These are phyloP conservation scores for Agroathelia rolfsii DNA, from an alignment of 1,284 basidiomycete species.

Conservation along the genomic window DNA sequence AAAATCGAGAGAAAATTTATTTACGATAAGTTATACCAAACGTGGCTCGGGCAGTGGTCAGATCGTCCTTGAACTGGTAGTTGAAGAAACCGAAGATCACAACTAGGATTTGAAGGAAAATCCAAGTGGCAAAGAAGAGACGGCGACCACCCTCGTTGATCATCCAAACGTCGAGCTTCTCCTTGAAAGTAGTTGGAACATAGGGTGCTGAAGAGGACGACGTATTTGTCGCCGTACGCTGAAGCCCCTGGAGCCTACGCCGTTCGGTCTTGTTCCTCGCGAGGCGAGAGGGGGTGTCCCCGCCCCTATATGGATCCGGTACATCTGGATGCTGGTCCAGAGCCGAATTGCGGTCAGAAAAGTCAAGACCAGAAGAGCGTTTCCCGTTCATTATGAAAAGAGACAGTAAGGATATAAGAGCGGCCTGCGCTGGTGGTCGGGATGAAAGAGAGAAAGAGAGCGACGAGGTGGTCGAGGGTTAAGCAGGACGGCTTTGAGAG, in stretches of 20 bases:
- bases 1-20: slow-evolving; percentile 20
- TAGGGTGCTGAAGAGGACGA: slow-evolving; percentile 22
- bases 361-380: slow-evolving; percentile 60
- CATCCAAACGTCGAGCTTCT: slow-evolving; percentile 69
- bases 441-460: slow-evolving; percentile 23
- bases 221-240: slow-evolving; percentile 38
- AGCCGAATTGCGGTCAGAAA: slow-evolving; percentile 48
- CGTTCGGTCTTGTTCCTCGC: slow-evolving; percentile 77
- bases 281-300: slow-evolving; percentile 33
- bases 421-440: slow-evolving; percentile 36
- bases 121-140: slow-evolving; percentile 68
- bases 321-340: slow-evolving; percentile 48
- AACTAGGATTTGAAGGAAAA: slow-evolving; percentile 69
- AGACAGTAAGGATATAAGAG: slow-evolving; percentile 26
- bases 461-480: slow-evolving; percentile 9
- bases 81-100: slow-evolving; percentile 66
- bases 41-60: slow-evolving; percentile 46
- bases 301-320: slow-evolving; percentile 21
- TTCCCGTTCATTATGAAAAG: slow-evolving; percentile 26
- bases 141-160: slow-evolving; percentile 79
- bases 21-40: slow-evolving; percentile 72
- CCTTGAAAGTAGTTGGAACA: slow-evolving; percentile 27
- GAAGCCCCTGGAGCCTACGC: slow-evolving; percentile 67
- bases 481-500: too few relatives aligned
- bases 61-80: slow-evolving; percentile 71